Evolutionary conservation across 2,329 filamentous ascomycete species (phyloP).

Genomic region (Amylocarpus encephaloides): DNA sequence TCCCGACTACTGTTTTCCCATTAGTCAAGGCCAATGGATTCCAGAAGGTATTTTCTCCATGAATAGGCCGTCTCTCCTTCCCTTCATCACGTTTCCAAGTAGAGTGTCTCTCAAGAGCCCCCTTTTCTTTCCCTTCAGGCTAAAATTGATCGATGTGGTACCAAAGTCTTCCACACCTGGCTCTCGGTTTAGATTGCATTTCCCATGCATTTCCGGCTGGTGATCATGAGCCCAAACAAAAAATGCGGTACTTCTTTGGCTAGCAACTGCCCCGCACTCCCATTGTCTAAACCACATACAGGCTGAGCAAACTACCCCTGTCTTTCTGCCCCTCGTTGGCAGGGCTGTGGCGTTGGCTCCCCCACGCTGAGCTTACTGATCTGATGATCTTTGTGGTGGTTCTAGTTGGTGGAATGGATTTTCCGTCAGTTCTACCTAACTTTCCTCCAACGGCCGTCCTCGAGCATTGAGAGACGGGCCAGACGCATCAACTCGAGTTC

Average conservation of each 20-base stretch:
- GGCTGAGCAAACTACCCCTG: conserved; percentile 1
- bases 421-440: conserved; percentile 7
- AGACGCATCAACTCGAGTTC: background rate
- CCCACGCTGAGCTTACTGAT: conserved; percentile 15
- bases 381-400: conserved; percentile 4
- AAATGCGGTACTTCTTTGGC: background rate
- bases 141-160: background rate
- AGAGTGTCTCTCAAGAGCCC: background rate
- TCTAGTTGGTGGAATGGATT: conserved; percentile 21
- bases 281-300: conserved; percentile 1
- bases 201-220: background rate
- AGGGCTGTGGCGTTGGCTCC: conserved; percentile 4
- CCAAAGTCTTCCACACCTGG: background rate
- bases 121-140: background rate
- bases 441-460: conserved; percentile 4
- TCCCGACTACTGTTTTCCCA: too few species aligned
- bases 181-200: background rate
- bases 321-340: background rate
- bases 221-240: conserved; percentile 4
- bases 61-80: too few species aligned
- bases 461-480: background rate
- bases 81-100: background rate
- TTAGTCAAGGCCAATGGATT: too few species aligned
- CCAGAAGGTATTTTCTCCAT: too few species aligned
- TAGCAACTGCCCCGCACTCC: conserved; percentile 6